These are phyloP conservation scores for Starmera dryadoides DNA, from an alignment of 805 yeast species.

Conservation along the genomic window DNA sequence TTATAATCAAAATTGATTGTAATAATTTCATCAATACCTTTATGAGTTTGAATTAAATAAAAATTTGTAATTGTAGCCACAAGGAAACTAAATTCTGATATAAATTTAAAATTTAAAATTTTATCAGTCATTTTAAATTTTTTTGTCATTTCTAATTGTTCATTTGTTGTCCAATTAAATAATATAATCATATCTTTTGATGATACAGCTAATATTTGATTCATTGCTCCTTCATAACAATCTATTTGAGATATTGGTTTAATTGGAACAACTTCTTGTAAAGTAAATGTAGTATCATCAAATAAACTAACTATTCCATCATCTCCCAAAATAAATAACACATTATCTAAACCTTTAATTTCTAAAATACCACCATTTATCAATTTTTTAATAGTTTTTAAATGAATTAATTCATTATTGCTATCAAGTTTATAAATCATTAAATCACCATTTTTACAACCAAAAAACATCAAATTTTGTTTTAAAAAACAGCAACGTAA, in stretches of 20 bases:
- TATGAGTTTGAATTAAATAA: conserved; percentile 10
- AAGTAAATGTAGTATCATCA: background rate
- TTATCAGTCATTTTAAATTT: conserved; percentile 22
- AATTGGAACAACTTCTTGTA: conserved; percentile 12
- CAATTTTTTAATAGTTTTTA: background rate
- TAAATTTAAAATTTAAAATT: conserved; percentile 14
- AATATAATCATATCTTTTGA: conserved; percentile 11
- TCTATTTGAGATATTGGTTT: conserved; percentile 6
- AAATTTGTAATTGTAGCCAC: conserved; percentile 18
- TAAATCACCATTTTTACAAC: background rate
- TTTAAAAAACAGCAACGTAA: background rate
- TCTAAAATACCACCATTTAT: background rate
- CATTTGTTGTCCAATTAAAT: conserved; percentile 22
- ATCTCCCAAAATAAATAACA: background rate
- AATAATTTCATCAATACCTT: conserved; percentile 1
- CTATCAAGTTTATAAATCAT: background rate
- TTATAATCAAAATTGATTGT: background rate
- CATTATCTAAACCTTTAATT: background rate
- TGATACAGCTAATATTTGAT: conserved; percentile 4
- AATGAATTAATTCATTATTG: background rate
- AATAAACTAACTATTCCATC: conserved; percentile 2
- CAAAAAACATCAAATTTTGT: background rate
- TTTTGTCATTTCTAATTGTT: conserved; percentile 18
- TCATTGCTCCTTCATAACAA: background rate
- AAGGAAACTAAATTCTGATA: conserved; percentile 13